These are phyloP conservation scores for Pholiota conissans DNA, from an alignment of 768 basidiomycete species.

Conservation along the genomic window DNA sequence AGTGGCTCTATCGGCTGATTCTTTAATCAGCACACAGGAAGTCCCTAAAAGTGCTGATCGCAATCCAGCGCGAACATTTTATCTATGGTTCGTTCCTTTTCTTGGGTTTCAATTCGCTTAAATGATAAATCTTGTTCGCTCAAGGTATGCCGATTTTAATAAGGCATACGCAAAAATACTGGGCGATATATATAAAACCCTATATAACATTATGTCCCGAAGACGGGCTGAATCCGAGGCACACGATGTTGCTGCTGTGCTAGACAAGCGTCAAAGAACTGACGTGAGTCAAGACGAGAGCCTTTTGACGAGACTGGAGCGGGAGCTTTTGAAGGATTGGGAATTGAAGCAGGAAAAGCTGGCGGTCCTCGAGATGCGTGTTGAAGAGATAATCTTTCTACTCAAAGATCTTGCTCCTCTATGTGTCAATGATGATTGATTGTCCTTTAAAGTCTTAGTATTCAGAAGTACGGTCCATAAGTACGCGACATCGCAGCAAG, in stretches of 20 bases:
- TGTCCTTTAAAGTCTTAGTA: no score
- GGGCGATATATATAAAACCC: conserved; percentile 81
- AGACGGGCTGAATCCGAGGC: conserved; percentile 73
- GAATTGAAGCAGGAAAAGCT: conserved; percentile 74
- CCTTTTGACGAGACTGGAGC: conserved; percentile 72
- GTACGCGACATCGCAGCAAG: no score
- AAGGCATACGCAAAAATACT: conserved; percentile 82
- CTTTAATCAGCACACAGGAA: conserved; percentile 88
- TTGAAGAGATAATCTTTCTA: conserved; percentile 89
- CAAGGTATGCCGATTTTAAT: conserved; percentile 85
- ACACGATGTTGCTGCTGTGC: conserved; percentile 63
- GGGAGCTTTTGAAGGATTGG: conserved; percentile 72
- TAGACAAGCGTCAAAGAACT: conserved; percentile 77
- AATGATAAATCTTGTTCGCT: neutral
- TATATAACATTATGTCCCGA: conserved; percentile 82
- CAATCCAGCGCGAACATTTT: conserved; percentile 86
- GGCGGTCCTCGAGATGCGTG: conserved; percentile 77
- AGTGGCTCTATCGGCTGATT: conserved; percentile 76
- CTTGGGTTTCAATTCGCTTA: no score
- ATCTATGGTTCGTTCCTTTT: conserved; percentile 75
- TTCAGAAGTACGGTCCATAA: no score
- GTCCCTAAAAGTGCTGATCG: conserved; percentile 90
- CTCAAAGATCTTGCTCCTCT: conserved; percentile 72
- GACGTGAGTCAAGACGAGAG: conserved; percentile 80
- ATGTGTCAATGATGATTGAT: conserved; percentile 47